Conservation (phyloP, 2,329 filamentous ascomycete species). For the Phoma sp. region DNA sequence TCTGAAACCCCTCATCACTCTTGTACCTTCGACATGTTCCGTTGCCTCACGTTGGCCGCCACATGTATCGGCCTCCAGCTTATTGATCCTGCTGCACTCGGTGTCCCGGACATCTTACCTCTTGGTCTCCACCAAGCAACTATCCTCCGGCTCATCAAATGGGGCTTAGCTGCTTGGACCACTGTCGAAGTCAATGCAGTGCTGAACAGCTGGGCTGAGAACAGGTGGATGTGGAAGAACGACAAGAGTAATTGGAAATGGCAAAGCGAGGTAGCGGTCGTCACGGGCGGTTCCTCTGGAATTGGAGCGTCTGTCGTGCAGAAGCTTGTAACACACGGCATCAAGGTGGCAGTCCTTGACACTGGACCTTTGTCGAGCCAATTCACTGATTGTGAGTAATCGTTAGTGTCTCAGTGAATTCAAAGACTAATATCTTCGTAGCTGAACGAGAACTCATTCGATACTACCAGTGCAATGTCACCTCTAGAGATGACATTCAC, state of each 20-base stretch:
- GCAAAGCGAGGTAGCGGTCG: conserved; percentile 43
- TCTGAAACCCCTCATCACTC: conserved; percentile 5
- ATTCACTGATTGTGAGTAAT: conserved; percentile 35
- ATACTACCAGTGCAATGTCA: conserved; percentile 46
- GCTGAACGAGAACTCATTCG: conserved; percentile 29
- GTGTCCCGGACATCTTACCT: conserved; percentile 25
- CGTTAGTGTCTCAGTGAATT: background rate
- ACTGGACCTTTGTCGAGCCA: conserved; percentile 39
- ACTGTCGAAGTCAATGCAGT: conserved; percentile 35
- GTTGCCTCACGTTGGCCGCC: conserved; percentile 25
- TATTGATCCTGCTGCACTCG: conserved; percentile 27
- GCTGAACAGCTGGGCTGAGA: conserved; percentile 43
- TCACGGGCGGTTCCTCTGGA: conserved; percentile 48
- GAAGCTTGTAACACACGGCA: conserved; percentile 39
- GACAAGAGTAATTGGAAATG: conserved; percentile 42
- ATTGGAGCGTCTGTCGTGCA: conserved; percentile 46
- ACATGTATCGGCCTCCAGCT: conserved; percentile 27
- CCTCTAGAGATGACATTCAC: conserved; percentile 39
- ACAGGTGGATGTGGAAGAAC: conserved; percentile 50
- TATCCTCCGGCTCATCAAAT: conserved; percentile 37
- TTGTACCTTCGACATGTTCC: conserved; percentile 26
- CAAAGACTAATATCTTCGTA: conserved; percentile 25
- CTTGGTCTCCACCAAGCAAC: conserved; percentile 31
- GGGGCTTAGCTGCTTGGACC: conserved; percentile 32
- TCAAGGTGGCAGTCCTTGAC: conserved; percentile 48